Conservation (phyloP, 1,284 basidiomycete genomes). For the Ganoderma resinaceum region DNA sequence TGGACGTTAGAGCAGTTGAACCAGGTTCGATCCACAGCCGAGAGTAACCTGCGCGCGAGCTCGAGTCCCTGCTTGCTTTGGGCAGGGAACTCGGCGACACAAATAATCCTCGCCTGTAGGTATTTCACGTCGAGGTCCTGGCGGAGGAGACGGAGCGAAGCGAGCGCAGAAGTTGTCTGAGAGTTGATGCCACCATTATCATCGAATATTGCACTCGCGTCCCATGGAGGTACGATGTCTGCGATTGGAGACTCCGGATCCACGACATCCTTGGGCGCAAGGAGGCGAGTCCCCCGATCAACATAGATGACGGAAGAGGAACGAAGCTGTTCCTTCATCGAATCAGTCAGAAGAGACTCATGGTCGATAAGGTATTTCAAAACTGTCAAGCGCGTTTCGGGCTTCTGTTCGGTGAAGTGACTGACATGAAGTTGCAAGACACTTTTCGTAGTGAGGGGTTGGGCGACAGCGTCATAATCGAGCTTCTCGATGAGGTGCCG, state of each 20-base stretch:
- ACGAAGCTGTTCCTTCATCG: slow-evolving; percentile 10
- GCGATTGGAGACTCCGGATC: slow-evolving; percentile 21
- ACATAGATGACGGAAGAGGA: slow-evolving; percentile 17
- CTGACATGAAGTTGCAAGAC: slow-evolving; percentile 13
- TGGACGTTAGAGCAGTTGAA: slow-evolving; percentile 11
- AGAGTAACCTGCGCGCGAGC: slow-evolving; percentile 10
- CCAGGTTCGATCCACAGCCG: slow-evolving; percentile 5
- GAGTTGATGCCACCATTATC: background rate
- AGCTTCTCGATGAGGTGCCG: slow-evolving; percentile 17
- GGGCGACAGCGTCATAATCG: slow-evolving; percentile 10
- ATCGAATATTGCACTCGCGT: slow-evolving; percentile 11
- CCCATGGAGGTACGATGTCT: slow-evolving; percentile 14
- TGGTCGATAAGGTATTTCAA: slow-evolving; percentile 12
- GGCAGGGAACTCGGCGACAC: background rate
- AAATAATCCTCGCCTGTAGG: slow-evolving; percentile 13
- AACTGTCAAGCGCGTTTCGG: slow-evolving; percentile 10
- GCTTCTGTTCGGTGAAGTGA: slow-evolving; percentile 14
- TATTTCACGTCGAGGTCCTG: slow-evolving; percentile 12
- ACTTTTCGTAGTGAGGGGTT: slow-evolving; percentile 3
- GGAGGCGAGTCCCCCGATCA: slow-evolving; percentile 3
- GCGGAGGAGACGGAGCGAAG: slow-evolving; percentile 16
- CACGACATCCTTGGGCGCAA: slow-evolving; percentile 22
- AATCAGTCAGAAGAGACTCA: background rate
- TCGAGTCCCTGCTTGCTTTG: background rate
- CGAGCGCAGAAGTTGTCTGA: background rate